These are phyloP conservation scores for Backusella macrospora DNA, from an alignment of 192 early-diverging fungal species.

Conservation along the genomic window DNA sequence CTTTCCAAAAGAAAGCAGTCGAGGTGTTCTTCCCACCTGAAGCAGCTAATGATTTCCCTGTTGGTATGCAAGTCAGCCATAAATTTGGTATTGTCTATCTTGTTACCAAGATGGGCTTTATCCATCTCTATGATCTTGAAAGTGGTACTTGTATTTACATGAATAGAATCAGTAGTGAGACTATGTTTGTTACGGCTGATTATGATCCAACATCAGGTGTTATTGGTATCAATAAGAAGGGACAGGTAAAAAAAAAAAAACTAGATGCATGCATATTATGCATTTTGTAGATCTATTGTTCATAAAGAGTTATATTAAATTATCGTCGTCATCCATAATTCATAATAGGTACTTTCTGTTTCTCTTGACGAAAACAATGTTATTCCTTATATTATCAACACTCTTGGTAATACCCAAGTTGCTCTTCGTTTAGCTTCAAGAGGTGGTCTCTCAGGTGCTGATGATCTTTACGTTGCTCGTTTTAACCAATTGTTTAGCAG, in stretches of 20 bases:
- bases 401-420: slow-evolving; percentile 83
- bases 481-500: slow-evolving; percentile 84
- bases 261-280: background rate
- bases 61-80: slow-evolving; percentile 93
- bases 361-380: slow-evolving; percentile 88
- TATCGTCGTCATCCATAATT: background rate
- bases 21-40: slow-evolving; percentile 98
- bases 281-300: background rate
- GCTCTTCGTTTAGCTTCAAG: slow-evolving; percentile 92
- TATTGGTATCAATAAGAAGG: slow-evolving; percentile 95
- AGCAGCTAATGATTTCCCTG: slow-evolving; percentile 93
- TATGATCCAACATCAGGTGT: slow-evolving; percentile 84
- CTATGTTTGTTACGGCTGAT: slow-evolving; percentile 96
- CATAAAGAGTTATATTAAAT: background rate
- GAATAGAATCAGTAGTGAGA: slow-evolving; percentile 97
- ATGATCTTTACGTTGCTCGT: slow-evolving; percentile 87
- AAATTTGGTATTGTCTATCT: slow-evolving; percentile 95
- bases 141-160: slow-evolving; percentile 94
- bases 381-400: slow-evolving; percentile 88
- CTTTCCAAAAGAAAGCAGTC: slow-evolving; percentile 86
- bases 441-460: slow-evolving; percentile 89
- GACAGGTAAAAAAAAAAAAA: slow-evolving; percentile 60
- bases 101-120: slow-evolving; percentile 97
- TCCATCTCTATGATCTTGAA: slow-evolving; percentile 97
- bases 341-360: slow-evolving; percentile 88